A percentile compares a stretch with the other conserved stretches of the same genome.
phyloP scores from a whole-genome alignment of 352 stramenopile species.

The Aphanomyces cochlioides region DNA sequence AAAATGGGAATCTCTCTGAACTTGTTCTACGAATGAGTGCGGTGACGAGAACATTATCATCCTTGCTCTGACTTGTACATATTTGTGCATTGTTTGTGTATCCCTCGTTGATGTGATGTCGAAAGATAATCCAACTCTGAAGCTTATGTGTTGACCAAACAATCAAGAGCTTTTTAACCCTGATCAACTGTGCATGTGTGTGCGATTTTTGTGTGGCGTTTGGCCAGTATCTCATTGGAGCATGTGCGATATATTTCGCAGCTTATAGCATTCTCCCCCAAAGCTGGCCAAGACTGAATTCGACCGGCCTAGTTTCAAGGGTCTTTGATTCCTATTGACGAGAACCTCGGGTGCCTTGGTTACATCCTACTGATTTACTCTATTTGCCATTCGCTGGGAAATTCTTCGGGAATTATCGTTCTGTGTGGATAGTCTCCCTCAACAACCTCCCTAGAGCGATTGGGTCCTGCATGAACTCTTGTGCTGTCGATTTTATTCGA shows the following conservation, averaged over 20 bases:
- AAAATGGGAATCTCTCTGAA: constrained; percentile 82
- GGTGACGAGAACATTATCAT: constrained; percentile 67
- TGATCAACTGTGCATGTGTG: constrained; percentile 53
- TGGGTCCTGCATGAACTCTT: background rate
- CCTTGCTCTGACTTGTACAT: constrained; percentile 68
- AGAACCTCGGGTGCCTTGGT: constrained; percentile 30
- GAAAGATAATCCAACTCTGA: constrained; percentile 84
- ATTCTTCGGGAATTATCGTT: constrained; percentile 26
- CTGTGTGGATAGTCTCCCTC: constrained; percentile 23
- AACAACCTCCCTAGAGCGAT: constrained; percentile 26
- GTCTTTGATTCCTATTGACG: constrained; percentile 18
- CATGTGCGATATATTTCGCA: constrained; percentile 29
- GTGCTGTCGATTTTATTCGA: constrained; percentile 8
- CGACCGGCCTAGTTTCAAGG: constrained; percentile 29
- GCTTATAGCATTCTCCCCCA: constrained; percentile 24
- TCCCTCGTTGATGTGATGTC: constrained; percentile 57
- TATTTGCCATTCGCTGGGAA: constrained; percentile 4
- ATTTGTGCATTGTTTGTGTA: background rate
- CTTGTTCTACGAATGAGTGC: constrained; percentile 34
- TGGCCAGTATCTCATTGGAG: constrained; percentile 30
- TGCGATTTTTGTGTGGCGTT: constrained; percentile 24
- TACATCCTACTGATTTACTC: constrained; percentile 9
- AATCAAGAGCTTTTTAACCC: constrained; percentile 81
- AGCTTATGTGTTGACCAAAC: constrained; percentile 67
- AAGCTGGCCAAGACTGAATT: constrained; percentile 23